These are phyloP conservation scores for Sphaerosporella brunnea DNA, from an alignment of 495 filamentous ascomycete species.

Conservation along the genomic window DNA sequence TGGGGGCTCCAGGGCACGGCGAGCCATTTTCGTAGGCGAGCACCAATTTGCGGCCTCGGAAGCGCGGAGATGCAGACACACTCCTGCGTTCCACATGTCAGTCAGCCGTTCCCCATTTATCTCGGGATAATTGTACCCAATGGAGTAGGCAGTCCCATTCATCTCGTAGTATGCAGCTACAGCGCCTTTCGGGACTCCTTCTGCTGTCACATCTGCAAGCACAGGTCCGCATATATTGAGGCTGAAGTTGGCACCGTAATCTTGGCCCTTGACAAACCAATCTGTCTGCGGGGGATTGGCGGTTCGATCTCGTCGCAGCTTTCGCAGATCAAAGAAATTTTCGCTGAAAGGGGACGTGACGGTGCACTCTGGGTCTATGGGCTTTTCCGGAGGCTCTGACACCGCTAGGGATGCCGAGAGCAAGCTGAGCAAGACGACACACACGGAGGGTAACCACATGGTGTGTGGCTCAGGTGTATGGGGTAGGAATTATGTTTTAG, in stretches of 20 bases:
- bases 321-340: constrained; percentile 76
- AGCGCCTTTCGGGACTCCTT: constrained; percentile 20
- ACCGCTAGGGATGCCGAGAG: constrained; percentile 5
- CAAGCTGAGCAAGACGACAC: constrained; percentile 1
- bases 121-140: constrained; percentile 47
- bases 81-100: constrained; percentile 32
- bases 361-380: constrained; percentile 44
- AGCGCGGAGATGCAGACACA: constrained; percentile 47
- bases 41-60: constrained; percentile 78
- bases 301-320: constrained; percentile 39
- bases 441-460: constrained; percentile 6
- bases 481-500: too few relatives aligned
- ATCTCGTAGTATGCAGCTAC: constrained; percentile 54
- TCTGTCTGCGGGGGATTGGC: constrained; percentile 37
- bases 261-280: constrained; percentile 69
- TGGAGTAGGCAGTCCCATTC: constrained; percentile 56
- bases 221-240: constrained; percentile 85
- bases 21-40: constrained; percentile 85
- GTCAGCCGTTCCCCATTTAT: background rate
- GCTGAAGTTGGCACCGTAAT: constrained; percentile 81
- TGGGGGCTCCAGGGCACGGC: constrained; percentile 40
- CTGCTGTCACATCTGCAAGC: constrained; percentile 53
- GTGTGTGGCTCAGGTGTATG: too few relatives aligned
- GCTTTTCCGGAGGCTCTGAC: constrained; percentile 2
- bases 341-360: constrained; percentile 55